These are phyloP conservation scores for Boletellus sp. DNA, from an alignment of 768 basidiomycete species.

Conservation along the genomic window DNA sequence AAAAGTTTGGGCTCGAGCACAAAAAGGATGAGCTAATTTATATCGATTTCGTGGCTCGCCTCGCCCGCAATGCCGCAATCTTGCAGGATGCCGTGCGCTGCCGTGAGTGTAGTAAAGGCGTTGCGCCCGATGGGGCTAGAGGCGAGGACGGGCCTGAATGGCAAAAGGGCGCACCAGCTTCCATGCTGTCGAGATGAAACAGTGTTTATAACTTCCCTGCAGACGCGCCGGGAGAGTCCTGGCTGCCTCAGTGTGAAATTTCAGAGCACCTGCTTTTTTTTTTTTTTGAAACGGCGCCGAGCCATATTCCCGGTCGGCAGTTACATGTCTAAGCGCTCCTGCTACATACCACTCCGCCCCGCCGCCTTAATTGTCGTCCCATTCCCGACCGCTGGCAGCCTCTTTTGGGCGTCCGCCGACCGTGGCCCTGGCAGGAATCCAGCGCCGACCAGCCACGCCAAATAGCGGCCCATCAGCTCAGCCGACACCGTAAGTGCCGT, in stretches of 20 bases:
- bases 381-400: conserved; percentile 45
- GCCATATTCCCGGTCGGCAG: background rate
- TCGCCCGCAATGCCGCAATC: background rate
- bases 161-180: background rate
- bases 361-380: conserved; percentile 53
- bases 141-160: background rate
- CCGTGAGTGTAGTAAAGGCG: conserved; percentile 12
- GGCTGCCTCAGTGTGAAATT: too few species aligned
- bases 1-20: background rate
- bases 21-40: conserved; percentile 14
- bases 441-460: conserved; percentile 88
- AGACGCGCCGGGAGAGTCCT: too few species aligned
- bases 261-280: too few species aligned
- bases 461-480: conserved; percentile 76
- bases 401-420: conserved; percentile 34
- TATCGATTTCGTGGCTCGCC: conserved; percentile 6
- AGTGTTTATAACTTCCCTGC: too few species aligned
- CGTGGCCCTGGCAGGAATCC: conserved; percentile 70
- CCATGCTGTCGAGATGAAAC: conserved; percentile 7
- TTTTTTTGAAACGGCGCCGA: too few species aligned
- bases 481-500: conserved; percentile 64
- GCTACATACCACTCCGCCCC: conserved; percentile 63
- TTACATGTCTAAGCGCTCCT: background rate
- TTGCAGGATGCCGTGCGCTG: conserved; percentile 4
- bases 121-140: background rate